phyloP scores from a whole-genome alignment of 2,329 filamentous ascomycete genomes.

The Ophiostoma ulmi region DNA sequence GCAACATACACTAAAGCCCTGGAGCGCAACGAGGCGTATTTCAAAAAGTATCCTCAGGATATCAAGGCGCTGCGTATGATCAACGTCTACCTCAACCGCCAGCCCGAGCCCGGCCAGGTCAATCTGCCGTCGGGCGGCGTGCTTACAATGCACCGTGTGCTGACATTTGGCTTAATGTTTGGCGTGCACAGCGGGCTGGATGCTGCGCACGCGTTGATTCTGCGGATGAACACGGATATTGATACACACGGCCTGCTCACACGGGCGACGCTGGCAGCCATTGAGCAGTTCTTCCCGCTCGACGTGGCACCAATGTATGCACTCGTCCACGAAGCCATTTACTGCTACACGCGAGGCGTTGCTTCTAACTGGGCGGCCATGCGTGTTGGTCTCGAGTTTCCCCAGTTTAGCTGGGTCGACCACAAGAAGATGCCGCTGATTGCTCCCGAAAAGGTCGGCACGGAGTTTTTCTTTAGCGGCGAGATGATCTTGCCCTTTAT shows the following conservation, averaged over 20 bases:
- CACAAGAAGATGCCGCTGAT: constrained; percentile 28
- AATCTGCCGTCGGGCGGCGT: constrained; percentile 65
- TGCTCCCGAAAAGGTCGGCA: constrained; percentile 30
- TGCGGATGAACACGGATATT: constrained; percentile 67
- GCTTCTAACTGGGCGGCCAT: constrained; percentile 72
- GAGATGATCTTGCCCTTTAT: constrained; percentile 90
- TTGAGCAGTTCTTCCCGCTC: constrained; percentile 65
- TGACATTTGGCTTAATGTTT: constrained; percentile 72
- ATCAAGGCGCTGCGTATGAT: constrained; percentile 61
- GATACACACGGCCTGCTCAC: constrained; percentile 71
- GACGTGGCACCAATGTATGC: constrained; percentile 79
- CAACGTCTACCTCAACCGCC: constrained; percentile 56
- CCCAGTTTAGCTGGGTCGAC: constrained; percentile 47
- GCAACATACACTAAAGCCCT: constrained; percentile 64
- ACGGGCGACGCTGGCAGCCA: constrained; percentile 59
- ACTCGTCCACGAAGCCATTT: constrained; percentile 81
- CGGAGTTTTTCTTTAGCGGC: constrained; percentile 55
- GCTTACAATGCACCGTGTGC: constrained; percentile 67
- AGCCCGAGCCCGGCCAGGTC: constrained; percentile 40
- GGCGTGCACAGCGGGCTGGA: constrained; percentile 76
- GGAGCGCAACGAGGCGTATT: constrained; percentile 72
- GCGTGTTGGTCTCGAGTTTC: constrained; percentile 44
- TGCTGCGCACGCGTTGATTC: constrained; percentile 65
- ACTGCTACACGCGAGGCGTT: constrained; percentile 62
- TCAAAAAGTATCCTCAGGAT: constrained; percentile 80